Conservation (phyloP, 2,329 filamentous ascomycete genomes). For the Calycina herbarum region DNA sequence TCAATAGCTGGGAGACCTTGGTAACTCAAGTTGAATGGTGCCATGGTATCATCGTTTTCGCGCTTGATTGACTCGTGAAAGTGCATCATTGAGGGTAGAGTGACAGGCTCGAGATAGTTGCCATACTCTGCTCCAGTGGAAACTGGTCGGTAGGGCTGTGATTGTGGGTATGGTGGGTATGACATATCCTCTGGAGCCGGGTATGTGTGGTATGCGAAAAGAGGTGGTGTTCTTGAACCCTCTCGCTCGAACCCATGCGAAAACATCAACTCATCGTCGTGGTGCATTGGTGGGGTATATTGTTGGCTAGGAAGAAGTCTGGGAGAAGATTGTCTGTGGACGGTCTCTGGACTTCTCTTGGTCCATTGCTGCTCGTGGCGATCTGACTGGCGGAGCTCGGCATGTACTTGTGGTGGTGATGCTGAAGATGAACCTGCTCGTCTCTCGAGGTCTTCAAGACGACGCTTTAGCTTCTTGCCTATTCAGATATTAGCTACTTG, state of each 20-base stretch:
- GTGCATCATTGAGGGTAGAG: constrained; percentile 64
- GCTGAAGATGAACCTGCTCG: constrained; percentile 65
- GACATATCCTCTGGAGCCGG: constrained; percentile 64
- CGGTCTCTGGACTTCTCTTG: constrained; percentile 33
- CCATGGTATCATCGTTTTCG: constrained; percentile 61
- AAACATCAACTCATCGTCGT: constrained; percentile 68
- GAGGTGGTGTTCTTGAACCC: constrained; percentile 69
- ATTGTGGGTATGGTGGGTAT: constrained; percentile 58
- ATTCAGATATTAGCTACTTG: constrained; percentile 25
- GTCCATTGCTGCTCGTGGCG: constrained; percentile 33
- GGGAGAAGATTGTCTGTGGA: constrained; percentile 42
- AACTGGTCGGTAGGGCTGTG: constrained; percentile 54
- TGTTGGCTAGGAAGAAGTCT: constrained; percentile 54
- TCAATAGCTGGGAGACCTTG: constrained; percentile 63
- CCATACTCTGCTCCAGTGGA: constrained; percentile 48
- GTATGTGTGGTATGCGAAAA: constrained; percentile 68
- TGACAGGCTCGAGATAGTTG: constrained; percentile 58
- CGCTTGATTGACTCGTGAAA: constrained; percentile 67
- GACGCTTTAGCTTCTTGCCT: constrained; percentile 93
- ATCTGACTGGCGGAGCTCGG: constrained; percentile 44
- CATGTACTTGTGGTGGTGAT: constrained; percentile 54
- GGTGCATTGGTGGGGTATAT: constrained; percentile 61
- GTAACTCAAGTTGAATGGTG: constrained; percentile 65
- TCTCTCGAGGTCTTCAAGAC: constrained; percentile 81
- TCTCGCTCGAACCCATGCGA: constrained; percentile 65